Evolutionary conservation across 345 rosid species (phyloP), one percentile per base, ranked within the genome.

Genomic region (Trapa bicornis): DNA sequence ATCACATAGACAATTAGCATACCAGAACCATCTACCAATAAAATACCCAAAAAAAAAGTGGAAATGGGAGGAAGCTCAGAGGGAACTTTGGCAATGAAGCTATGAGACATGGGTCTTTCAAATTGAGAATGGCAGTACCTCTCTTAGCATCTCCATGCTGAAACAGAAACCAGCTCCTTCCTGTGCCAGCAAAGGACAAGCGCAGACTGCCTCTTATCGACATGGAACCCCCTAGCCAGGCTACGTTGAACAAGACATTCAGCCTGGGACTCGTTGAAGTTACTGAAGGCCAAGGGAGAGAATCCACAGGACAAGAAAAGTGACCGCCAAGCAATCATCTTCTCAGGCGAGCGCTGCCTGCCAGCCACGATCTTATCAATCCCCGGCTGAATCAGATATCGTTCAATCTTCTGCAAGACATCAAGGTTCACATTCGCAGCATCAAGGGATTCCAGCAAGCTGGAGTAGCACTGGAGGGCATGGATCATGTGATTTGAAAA

Each of bases 161-260:
- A 88, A 72, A 83, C 94, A n/a, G 90, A 82, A 36, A 88, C 80
- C 58, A 93, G 89, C 69, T 93, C 98, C 68, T 86, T 77, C 65
- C 87, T 83, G 77, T 87, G 92, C 98, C 98, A 93, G 77, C 84
- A 90, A 43, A 93, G 84, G 50, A 83, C 89, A 22, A 93, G 94
- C 32, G 84, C 80, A 47, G 82, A 76, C 70, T 88, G 96, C 58
- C 82, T 81, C 77, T 87, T 93, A 79, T 88, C 98, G 29, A 88
- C 86, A 29, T 83, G 89, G 76, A 93, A 93, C 42, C 98, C 98
- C 79, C 84, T 77, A 22, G 73, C 87, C 9, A 74, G 81, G 63
- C 78, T 82, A 74, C 97, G 78, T 77, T 83, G 86, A 61, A 93
- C 72, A 75, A 93, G 77, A 70, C 87, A 87, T 64, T 90, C 96